Conservation (phyloP, 2,329 filamentous ascomycete species). For the Didymella keratinophila region DNA sequence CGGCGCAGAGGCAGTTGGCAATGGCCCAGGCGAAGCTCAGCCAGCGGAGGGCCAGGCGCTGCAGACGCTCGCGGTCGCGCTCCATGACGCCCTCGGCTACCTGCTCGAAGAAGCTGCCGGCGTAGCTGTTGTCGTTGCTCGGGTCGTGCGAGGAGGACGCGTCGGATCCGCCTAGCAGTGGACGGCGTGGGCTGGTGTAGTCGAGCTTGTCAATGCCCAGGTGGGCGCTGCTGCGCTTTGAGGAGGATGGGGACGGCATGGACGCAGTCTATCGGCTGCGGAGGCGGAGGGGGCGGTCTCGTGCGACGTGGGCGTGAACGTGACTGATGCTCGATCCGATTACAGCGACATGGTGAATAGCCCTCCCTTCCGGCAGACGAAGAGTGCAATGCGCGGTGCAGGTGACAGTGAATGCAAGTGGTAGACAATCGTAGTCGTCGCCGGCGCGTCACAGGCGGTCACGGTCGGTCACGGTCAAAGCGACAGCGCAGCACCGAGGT, state of each 20-base stretch:
- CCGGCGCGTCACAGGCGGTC: neutral
- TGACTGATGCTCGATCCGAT: neutral
- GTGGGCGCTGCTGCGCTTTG: slow-evolving; percentile 42
- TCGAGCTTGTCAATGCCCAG: slow-evolving; percentile 59
- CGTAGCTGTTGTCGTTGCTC: slow-evolving; percentile 56
- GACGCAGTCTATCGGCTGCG: slow-evolving; percentile 1
- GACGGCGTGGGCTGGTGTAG: slow-evolving; percentile 53
- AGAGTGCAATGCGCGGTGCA: neutral
- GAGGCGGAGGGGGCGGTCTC: slow-evolving; percentile 13
- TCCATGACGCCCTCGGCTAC: slow-evolving; percentile 68
- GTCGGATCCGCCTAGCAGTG: slow-evolving; percentile 50
- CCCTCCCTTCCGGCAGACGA: too few relatives aligned
- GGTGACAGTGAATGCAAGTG: neutral
- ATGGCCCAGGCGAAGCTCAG: slow-evolving; percentile 68
- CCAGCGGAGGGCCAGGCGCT: slow-evolving; percentile 61
- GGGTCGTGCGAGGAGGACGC: slow-evolving; percentile 43
- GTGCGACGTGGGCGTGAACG: slow-evolving; percentile 18
- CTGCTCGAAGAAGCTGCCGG: slow-evolving; percentile 65
- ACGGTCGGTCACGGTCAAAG: neutral
- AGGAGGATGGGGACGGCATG: slow-evolving; percentile 35
- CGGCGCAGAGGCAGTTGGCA: slow-evolving; percentile 77
- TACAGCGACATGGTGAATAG: neutral
- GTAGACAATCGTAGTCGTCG: neutral
- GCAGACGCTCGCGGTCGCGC: slow-evolving; percentile 63
- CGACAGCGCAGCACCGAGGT: neutral